A percentile compares a stretch with the other conserved stretches of the same genome.
phyloP scores from a whole-genome alignment of 371 early-diverging fungal species.

The Nematocida major region DNA sequence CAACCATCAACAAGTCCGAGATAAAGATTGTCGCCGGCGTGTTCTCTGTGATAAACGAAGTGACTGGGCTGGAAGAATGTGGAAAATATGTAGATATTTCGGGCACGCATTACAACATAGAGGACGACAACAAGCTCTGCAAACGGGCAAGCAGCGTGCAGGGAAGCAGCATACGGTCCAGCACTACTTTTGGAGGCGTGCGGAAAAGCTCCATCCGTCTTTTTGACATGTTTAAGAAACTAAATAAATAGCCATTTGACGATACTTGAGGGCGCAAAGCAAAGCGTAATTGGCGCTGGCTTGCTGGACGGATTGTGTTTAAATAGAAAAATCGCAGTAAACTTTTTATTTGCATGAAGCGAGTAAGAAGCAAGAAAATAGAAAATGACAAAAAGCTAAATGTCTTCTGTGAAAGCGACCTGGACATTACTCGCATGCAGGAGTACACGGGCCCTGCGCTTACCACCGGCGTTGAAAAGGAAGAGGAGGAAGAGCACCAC shows the following conservation, averaged over 20 bases:
- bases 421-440: constrained; percentile 27
- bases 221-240: constrained; percentile 41
- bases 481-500: constrained; percentile 54
- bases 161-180: constrained; percentile 32
- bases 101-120: constrained; percentile 23
- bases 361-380: constrained; percentile 48
- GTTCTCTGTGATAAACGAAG: constrained; percentile 34
- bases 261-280: background rate
- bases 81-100: constrained; percentile 43
- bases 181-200: constrained; percentile 38
- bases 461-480: constrained; percentile 50
- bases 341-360: constrained; percentile 45
- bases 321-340: background rate
- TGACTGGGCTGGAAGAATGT: constrained; percentile 41
- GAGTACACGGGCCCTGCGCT: constrained; percentile 32
- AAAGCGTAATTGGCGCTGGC: no score
- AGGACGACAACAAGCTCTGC: constrained; percentile 46
- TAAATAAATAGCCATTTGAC: constrained; percentile 19
- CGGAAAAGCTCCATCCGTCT: constrained; percentile 44
- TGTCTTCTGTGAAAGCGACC: constrained; percentile 42
- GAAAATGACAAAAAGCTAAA: constrained; percentile 48
- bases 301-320: background rate
- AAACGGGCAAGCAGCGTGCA: constrained; percentile 41
- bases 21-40: constrained; percentile 42
- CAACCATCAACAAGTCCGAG: constrained; percentile 30